Percentiles rank a stretch among this genome's conserved stretches.
phyloP scores from a whole-genome alignment of 768 basidiomycete species.

The Auricularia auricula-judae region DNA sequence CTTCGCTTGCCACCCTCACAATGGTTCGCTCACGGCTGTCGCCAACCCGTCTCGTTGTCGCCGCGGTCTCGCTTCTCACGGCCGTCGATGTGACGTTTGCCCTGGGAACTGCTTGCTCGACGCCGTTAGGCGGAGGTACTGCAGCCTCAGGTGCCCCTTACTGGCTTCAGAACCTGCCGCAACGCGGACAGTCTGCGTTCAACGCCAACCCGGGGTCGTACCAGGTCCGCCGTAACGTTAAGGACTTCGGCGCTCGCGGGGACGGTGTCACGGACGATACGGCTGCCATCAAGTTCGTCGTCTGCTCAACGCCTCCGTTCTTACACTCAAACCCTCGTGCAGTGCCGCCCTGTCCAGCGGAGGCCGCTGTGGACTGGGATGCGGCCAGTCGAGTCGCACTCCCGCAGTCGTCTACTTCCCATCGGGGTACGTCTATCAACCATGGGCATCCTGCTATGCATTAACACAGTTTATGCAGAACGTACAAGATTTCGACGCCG shows the following conservation, averaged over 20 bases:
- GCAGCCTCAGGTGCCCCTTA: background rate
- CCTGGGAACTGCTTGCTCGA: background rate
- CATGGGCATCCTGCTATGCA: background rate
- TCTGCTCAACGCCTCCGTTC: background rate
- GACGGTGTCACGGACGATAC: constrained; percentile 6
- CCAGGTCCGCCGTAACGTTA: constrained; percentile 6
- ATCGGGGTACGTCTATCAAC: background rate
- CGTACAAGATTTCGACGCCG: constrained; percentile 20
- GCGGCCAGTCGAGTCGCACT: background rate
- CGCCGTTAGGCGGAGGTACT: background rate
- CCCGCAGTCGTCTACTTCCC: background rate
- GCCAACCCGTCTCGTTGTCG: background rate
- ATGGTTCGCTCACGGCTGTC: background rate
- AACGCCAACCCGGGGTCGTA: background rate
- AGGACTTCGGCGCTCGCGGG: constrained; percentile 6
- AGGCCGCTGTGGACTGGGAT: background rate
- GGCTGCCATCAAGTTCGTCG: constrained; percentile 4
- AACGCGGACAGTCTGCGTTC: constrained; percentile 2
- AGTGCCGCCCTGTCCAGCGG: background rate
- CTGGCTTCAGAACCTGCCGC: background rate
- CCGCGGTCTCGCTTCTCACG: background rate
- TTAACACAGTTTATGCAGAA: constrained; percentile 9
- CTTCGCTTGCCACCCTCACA: background rate
- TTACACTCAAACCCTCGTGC: background rate
- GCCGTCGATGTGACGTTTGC: background rate